Conservation (phyloP, 2,329 filamentous ascomycete species). For the Parastagonospora nodorum region DNA sequence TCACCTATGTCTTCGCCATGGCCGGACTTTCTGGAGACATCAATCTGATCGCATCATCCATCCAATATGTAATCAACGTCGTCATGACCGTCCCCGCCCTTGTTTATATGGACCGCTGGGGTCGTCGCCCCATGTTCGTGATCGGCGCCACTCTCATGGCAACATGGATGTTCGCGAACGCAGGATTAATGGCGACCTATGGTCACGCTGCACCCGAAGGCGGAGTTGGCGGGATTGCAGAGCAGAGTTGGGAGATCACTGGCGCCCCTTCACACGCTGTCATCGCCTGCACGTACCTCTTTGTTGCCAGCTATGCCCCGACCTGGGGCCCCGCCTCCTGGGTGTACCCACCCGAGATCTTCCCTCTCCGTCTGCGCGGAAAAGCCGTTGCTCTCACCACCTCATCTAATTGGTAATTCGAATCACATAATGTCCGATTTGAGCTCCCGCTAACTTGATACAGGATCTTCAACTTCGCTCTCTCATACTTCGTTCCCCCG, state of each 20-base stretch:
- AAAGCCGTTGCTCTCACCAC: conserved; percentile 68
- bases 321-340: conserved; percentile 66
- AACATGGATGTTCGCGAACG: conserved; percentile 66
- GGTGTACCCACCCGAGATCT: conserved; percentile 67
- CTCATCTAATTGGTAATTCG: conserved; percentile 13
- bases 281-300: conserved; percentile 73
- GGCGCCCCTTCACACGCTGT: conserved; percentile 55
- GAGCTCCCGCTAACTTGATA: conserved; percentile 50
- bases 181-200: conserved; percentile 65
- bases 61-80: conserved; percentile 81
- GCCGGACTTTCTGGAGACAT: conserved; percentile 65
- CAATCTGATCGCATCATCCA: conserved; percentile 68
- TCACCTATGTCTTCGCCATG: conserved; percentile 71
- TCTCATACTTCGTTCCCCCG: conserved; percentile 61
- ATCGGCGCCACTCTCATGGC: conserved; percentile 68
- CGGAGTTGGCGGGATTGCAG: conserved; percentile 48
- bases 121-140: conserved; percentile 71
- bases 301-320: conserved; percentile 70
- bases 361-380: conserved; percentile 65
- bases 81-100: conserved; percentile 77
- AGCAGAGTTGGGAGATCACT: conserved; percentile 48
- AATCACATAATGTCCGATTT: no score
- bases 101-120: conserved; percentile 75
- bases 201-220: conserved; percentile 52
- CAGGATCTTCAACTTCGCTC: conserved; percentile 64